Base-by-base conservation (phyloP, 2,329 filamentous ascomycete genomes). In the Aspergillus cejpii region DNA sequence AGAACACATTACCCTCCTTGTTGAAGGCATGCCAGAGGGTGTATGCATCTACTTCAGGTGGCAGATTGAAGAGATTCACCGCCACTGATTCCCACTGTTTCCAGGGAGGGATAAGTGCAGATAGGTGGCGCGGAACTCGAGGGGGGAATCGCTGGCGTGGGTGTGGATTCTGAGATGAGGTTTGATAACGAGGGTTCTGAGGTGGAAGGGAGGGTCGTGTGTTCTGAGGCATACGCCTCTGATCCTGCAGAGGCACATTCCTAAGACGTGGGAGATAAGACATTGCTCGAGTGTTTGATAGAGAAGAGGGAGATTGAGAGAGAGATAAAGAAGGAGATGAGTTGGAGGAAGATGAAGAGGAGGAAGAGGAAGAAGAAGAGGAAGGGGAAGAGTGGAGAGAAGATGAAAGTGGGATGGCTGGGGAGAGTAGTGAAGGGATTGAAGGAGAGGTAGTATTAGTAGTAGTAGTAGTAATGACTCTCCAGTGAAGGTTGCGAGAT, bases 1-100 rank as follows among this genome's bases (percentile, higher is more conserved):
- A 74, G 2, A 63, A 63, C 10, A 87, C 71, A 5, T 65, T 66
- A 1, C 82, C 81, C 46, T 79, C 68, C 0, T 54, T 48, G 1
- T 65, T 60, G 49, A 87, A 78, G 14, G 72, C 72, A 2, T 68
- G 56, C 60, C 74, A 79, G 1, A 87, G 52, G 3, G 57, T 58
- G 6, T 60, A 57, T 0, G 70, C 70, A 21, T 54, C 67, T 6
- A 58, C 55, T 17, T 62, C 56, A 5, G 39, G 33, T 0, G 72
- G 70, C 3, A 75, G 42, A 4, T 57, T 55, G 2, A 39, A 48
- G 7, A 74, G 37, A 15, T 47, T 60, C n/a, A 73, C 43, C 3
- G 59, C 60, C 6, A 73, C 50, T 1, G 66, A 67, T 3, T 66
- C 61, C 67, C 67, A 70, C 6, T 40, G 49, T 21, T 48, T 62